Evolutionary conservation across 1,139 yeast genomes (phyloP).

Genomic region (Maudiozyma humilis): DNA sequence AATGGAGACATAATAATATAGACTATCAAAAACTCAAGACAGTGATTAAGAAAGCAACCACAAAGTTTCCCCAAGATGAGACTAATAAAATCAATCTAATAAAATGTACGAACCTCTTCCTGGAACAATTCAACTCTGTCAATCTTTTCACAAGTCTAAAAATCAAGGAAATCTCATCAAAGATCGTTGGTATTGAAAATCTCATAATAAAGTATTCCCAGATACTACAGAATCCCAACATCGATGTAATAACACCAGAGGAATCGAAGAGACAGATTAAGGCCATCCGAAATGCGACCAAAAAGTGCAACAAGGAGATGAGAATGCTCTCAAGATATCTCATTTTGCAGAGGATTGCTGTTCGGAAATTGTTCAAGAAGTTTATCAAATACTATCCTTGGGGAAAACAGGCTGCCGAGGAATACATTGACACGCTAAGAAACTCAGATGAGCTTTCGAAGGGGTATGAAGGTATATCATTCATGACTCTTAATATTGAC

Average conservation of each 20-base stretch:
- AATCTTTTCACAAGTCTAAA: constrained; percentile 26
- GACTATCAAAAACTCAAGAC: constrained; percentile 72
- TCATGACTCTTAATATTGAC: constrained; percentile 57
- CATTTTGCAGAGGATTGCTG: constrained; percentile 72
- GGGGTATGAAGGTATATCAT: constrained; percentile 42
- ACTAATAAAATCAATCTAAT: constrained; percentile 18
- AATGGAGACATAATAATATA: constrained; percentile 78
- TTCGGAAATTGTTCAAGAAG: constrained; percentile 73
- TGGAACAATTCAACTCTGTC: constrained; percentile 31
- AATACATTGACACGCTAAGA: constrained; percentile 32
- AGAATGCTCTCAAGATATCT: constrained; percentile 69
- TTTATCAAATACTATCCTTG: constrained; percentile 50
- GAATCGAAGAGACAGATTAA: constrained; percentile 12
- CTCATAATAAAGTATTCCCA: constrained; percentile 10
- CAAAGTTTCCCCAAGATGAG: constrained; percentile 14
- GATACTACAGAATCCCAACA: neutral
- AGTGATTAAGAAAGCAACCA: constrained; percentile 47
- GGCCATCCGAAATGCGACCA: constrained; percentile 16
- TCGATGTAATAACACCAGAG: neutral
- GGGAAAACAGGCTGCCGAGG: constrained; percentile 28
- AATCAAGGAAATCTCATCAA: constrained; percentile 26
- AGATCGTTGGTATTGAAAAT: constrained; percentile 25
- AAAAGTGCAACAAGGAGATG: constrained; percentile 36
- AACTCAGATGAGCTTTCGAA: constrained; percentile 27
- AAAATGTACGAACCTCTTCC: constrained; percentile 24